Evolutionary conservation across 108 stramenopile genomes (phyloP).

Genomic region (Bacterosira constricta): DNA sequence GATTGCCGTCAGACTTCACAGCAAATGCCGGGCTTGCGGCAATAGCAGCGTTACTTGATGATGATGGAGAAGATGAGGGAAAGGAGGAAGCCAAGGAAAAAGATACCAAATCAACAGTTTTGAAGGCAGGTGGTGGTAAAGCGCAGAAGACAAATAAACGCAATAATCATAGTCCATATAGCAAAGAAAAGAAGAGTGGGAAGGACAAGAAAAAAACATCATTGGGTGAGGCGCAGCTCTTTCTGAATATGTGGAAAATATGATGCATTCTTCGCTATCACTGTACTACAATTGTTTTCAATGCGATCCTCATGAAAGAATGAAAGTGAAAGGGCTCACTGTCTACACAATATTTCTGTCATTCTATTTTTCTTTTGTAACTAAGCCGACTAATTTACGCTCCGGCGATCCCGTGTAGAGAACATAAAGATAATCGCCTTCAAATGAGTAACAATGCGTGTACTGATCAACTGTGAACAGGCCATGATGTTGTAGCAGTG

Average conservation of each 20-base stretch:
- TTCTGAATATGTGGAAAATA: constrained; percentile 84
- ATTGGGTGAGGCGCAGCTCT: constrained; percentile 77
- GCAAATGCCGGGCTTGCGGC: constrained; percentile 68
- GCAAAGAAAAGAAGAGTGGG: not conserved
- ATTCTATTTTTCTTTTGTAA: too few relatives aligned
- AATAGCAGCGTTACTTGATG: constrained; percentile 69
- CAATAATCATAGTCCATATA: constrained; percentile 32
- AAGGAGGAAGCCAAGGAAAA: not conserved
- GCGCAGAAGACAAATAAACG: not conserved
- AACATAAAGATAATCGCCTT: too few relatives aligned
- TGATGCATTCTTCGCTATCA: constrained; percentile 35
- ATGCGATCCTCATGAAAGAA: too few relatives aligned
- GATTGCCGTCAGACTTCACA: constrained; percentile 65
- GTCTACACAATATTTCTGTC: too few relatives aligned
- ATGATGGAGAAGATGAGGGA: constrained; percentile 23
- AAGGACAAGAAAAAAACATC: constrained; percentile 30
- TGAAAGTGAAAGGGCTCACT: too few relatives aligned
- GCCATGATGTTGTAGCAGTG: too few relatives aligned
- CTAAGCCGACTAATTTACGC: too few relatives aligned
- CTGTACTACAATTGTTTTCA: too few relatives aligned
- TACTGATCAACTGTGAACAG: too few relatives aligned
- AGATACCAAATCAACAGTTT: not conserved
- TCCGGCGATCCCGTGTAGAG: too few relatives aligned
- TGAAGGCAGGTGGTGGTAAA: constrained; percentile 37
- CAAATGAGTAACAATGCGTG: too few relatives aligned